phyloP scores from a whole-genome alignment of 23 red algal species.

The Pyropia yezoensis region DNA sequence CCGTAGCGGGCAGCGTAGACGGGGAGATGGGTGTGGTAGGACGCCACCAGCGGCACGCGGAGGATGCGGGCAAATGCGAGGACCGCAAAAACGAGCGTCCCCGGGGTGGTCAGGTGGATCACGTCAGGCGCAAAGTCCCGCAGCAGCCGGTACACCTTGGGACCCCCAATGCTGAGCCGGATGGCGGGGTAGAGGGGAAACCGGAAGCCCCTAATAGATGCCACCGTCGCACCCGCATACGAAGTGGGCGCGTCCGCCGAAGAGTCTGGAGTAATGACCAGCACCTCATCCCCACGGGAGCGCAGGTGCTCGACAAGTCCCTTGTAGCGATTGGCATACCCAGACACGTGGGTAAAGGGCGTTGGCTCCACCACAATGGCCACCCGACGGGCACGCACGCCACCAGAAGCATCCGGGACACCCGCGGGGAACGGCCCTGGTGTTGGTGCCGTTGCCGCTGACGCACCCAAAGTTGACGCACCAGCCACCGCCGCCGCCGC shows the following conservation, averaged over 20 bases:
- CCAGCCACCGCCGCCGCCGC: too few species aligned
- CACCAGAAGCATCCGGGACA: too few species aligned
- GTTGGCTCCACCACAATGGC: slow-evolving; percentile 88
- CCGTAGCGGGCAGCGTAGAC: slow-evolving; percentile 87
- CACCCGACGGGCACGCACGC: slow-evolving; percentile 27
- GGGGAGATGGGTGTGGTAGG: slow-evolving; percentile 91
- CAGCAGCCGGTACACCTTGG: slow-evolving; percentile 54
- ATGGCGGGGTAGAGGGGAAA: slow-evolving; percentile 87
- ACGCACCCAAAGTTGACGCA: too few species aligned
- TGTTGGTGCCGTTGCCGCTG: too few species aligned
- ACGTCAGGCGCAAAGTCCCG: slow-evolving; percentile 83
- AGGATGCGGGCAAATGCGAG: slow-evolving; percentile 77
- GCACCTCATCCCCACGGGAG: slow-evolving; percentile 80
- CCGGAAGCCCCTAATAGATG: slow-evolving; percentile 75
- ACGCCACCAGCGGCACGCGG: slow-evolving; percentile 75
- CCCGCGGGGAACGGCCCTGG: too few species aligned
- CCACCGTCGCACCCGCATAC: slow-evolving; percentile 63
- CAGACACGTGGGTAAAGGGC: slow-evolving; percentile 89
- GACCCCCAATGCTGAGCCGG: slow-evolving; percentile 66
- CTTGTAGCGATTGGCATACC: slow-evolving; percentile 91
- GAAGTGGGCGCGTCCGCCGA: slow-evolving; percentile 64
- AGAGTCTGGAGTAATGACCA: slow-evolving; percentile 88
- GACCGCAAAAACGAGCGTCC: slow-evolving; percentile 79
- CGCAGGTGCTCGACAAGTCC: slow-evolving; percentile 58
- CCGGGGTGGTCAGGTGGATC: slow-evolving; percentile 86